These are phyloP conservation scores for Hirschfeldia incana DNA, from an alignment of 345 rosid genomes.

Conservation along the genomic window DNA sequence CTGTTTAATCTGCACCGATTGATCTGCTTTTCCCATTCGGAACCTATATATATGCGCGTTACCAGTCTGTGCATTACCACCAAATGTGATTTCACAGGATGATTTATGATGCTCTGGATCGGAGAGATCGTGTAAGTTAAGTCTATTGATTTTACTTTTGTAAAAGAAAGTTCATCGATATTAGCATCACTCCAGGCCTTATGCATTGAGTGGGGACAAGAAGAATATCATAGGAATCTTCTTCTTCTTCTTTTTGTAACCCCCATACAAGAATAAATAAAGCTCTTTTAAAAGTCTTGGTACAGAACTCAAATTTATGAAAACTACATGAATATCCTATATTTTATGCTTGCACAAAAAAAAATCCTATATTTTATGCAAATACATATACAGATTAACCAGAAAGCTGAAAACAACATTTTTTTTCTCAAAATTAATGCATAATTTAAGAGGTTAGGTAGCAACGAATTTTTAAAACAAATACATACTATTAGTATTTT, in stretches of 20 bases:
- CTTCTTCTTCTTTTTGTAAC: constrained; percentile 10
- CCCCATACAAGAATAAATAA: constrained; percentile 12
- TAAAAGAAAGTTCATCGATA: constrained; percentile 24
- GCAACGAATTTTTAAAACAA: neutral
- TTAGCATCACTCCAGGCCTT: constrained; percentile 22
- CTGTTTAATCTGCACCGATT: no score
- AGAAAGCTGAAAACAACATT: neutral
- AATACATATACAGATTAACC: neutral
- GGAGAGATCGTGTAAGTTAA: constrained; percentile 6
- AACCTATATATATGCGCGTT: neutral
- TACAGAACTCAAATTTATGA: constrained; percentile 6
- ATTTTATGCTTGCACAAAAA: neutral
- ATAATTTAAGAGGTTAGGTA: neutral
- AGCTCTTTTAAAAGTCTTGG: constrained; percentile 17
- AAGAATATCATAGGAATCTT: constrained; percentile 36
- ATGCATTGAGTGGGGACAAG: constrained; percentile 31
- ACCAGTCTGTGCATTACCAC: neutral
- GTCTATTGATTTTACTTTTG: constrained; percentile 19
- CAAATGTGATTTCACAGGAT: constrained; percentile 10
- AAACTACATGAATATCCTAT: neutral
- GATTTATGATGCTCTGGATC: constrained; percentile 17
- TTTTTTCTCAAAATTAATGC: neutral
- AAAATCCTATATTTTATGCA: neutral
- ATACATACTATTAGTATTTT: neutral
- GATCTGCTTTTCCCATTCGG: no score